These are phyloP conservation scores for Sporothrix pallida DNA, from an alignment of 2,329 filamentous ascomycete species.

Conservation along the genomic window DNA sequence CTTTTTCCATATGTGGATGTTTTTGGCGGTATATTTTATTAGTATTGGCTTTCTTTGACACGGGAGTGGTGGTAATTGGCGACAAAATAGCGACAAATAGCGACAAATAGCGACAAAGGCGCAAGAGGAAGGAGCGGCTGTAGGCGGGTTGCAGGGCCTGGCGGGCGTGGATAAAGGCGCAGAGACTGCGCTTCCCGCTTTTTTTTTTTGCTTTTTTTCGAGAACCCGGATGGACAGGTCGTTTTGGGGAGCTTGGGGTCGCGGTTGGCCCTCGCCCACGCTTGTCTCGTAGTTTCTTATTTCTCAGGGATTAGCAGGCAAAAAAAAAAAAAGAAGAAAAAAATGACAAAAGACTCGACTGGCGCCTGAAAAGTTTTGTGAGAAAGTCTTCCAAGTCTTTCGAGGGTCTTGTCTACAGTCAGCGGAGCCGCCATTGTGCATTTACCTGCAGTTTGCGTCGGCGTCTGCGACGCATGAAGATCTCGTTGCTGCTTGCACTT, in stretches of 20 bases:
- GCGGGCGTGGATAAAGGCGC: not conserved
- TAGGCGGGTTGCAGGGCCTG: too few relatives aligned
- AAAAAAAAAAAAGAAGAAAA: not conserved
- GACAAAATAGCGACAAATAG: constrained; percentile 1
- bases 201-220: constrained; percentile 16
- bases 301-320: not conserved
- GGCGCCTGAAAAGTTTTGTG: too few relatives aligned
- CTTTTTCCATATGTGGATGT: not conserved
- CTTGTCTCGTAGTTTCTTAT: too few relatives aligned
- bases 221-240: constrained; percentile 33
- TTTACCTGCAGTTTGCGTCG: too few relatives aligned
- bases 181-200: constrained; percentile 10
- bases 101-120: not conserved
- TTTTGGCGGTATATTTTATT: not conserved
- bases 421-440: not conserved
- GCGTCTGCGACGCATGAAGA: too few relatives aligned
- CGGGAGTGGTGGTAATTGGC: constrained; percentile 18
- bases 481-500: too few relatives aligned
- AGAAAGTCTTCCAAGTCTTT: too few relatives aligned
- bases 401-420: not conserved
- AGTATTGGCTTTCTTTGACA: not conserved
- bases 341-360: too few relatives aligned
- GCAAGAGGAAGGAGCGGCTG: not conserved
- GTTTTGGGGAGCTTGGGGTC: not conserved
- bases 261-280: too few relatives aligned